A percentile compares a stretch with the other conserved stretches of the same genome.
phyloP scores from a whole-genome alignment of 805 yeast species.

The Wickerhamomyces subpelliculosus region DNA sequence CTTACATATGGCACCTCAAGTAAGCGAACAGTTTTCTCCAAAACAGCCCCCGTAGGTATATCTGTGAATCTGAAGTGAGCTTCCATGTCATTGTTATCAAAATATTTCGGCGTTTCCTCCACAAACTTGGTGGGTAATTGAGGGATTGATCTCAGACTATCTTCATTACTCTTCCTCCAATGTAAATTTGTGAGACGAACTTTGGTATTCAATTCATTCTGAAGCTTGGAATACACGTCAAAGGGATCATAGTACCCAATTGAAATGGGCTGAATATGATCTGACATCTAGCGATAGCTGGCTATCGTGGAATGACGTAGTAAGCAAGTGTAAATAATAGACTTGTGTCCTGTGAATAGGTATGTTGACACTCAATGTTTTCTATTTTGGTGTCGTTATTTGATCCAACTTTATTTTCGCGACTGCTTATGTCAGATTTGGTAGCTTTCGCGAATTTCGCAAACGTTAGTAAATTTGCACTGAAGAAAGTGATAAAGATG shows the following conservation, averaged over 20 bases:
- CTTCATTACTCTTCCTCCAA: constrained; percentile 48
- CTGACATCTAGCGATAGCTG: background rate
- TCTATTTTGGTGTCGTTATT: too few species aligned
- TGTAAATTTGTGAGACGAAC: constrained; percentile 61
- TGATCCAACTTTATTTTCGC: too few species aligned
- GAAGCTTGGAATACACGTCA: constrained; percentile 41
- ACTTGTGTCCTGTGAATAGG: too few species aligned
- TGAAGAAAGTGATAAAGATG: too few species aligned
- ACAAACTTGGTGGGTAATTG: constrained; percentile 43
- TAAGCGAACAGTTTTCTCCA: constrained; percentile 2
- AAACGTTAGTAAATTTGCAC: too few species aligned
- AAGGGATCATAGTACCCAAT: constrained; percentile 76
- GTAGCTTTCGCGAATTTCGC: too few species aligned
- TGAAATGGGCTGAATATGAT: constrained; percentile 5
- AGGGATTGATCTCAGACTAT: constrained; percentile 59
- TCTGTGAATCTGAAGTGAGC: background rate
- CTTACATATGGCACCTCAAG: constrained; percentile 46
- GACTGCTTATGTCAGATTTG: too few species aligned
- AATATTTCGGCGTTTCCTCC: constrained; percentile 47
- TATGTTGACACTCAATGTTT: too few species aligned
- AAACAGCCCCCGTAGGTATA: background rate
- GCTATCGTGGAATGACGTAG: background rate
- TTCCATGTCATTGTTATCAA: constrained; percentile 11
- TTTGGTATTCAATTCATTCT: constrained; percentile 34
- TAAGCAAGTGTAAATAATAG: too few species aligned